A percentile compares a stretch with the other conserved stretches of the same genome.
Evolutionary conservation across 2,329 filamentous ascomycete species (phyloP).

Genomic region (Fusarium equiseti): DNA sequence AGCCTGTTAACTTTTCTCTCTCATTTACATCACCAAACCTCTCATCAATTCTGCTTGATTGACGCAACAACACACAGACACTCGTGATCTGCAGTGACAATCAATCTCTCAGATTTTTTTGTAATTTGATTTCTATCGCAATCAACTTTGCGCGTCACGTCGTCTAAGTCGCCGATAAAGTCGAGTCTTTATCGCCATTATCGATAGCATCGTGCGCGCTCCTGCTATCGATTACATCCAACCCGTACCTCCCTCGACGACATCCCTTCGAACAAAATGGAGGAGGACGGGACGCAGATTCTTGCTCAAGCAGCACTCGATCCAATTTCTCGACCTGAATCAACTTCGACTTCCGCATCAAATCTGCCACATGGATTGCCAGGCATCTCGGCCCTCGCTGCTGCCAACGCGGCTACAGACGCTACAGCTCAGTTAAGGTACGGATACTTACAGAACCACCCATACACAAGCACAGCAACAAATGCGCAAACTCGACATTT

Average conservation of each 20-base stretch:
- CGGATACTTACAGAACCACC: constrained; percentile 37
- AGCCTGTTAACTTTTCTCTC: constrained; percentile 9
- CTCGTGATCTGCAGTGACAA: background rate
- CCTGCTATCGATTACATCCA: constrained; percentile 1
- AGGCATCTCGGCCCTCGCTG: constrained; percentile 60
- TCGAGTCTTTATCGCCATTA: constrained; percentile 10
- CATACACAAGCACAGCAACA: background rate
- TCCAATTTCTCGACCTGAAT: constrained; percentile 63
- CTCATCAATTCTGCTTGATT: background rate
- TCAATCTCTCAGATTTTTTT: background rate
- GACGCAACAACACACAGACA: background rate
- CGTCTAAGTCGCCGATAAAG: constrained; percentile 6
- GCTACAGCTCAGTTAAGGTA: constrained; percentile 62
- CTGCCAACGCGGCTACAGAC: constrained; percentile 54
- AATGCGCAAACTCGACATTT: background rate
- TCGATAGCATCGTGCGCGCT: constrained; percentile 16
- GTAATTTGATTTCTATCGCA: background rate
- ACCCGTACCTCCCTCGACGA: constrained; percentile 3
- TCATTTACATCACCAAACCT: constrained; percentile 13
- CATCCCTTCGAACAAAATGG: constrained; percentile 43
- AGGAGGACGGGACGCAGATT: constrained; percentile 61
- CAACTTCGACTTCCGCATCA: constrained; percentile 61
- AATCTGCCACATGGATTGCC: constrained; percentile 58
- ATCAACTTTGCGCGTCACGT: constrained; percentile 17
- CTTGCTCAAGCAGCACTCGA: constrained; percentile 58